These are phyloP conservation scores for Ceratobasidium sp. DNA, from an alignment of 1,284 basidiomycete species.

Conservation along the genomic window DNA sequence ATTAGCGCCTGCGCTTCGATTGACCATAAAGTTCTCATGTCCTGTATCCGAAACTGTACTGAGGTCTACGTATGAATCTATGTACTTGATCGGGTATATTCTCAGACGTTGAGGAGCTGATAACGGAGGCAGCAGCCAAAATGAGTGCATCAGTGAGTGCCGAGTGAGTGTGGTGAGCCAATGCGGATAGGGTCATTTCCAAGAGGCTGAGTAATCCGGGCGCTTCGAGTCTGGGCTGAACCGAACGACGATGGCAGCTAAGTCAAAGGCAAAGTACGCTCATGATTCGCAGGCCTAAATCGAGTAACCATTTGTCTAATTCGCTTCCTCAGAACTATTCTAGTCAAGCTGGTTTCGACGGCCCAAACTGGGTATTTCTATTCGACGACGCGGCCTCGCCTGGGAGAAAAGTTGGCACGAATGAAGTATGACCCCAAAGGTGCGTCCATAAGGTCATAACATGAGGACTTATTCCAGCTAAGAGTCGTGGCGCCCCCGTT, in stretches of 20 bases:
- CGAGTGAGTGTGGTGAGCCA: not conserved
- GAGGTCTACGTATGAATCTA: not conserved
- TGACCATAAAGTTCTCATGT: too few relatives aligned
- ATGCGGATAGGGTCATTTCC: not conserved
- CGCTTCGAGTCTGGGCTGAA: not conserved
- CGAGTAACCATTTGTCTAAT: conserved; percentile 14
- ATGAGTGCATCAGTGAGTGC: too few relatives aligned
- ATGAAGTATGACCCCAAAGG: conserved; percentile 92
- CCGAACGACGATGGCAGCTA: conserved; percentile 60
- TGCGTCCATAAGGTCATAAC: conserved; percentile 57
- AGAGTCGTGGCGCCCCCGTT: not conserved
- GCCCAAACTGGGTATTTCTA: conserved; percentile 93
- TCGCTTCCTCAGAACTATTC: conserved; percentile 70
- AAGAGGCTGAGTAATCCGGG: not conserved
- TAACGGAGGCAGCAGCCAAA: too few relatives aligned
- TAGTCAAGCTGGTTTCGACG: conserved; percentile 88
- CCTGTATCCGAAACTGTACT: not conserved
- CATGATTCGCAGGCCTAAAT: conserved; percentile 5
- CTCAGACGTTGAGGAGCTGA: too few relatives aligned
- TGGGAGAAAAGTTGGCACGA: conserved; percentile 78
- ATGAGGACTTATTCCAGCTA: not conserved
- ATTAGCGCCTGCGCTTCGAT: too few relatives aligned
- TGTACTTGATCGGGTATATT: not conserved
- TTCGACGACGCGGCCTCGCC: conserved; percentile 78
- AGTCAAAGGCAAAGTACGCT: conserved; percentile 68